Conservation (phyloP, 2,329 filamentous ascomycete genomes). For the Aspergillus brasiliensis region DNA sequence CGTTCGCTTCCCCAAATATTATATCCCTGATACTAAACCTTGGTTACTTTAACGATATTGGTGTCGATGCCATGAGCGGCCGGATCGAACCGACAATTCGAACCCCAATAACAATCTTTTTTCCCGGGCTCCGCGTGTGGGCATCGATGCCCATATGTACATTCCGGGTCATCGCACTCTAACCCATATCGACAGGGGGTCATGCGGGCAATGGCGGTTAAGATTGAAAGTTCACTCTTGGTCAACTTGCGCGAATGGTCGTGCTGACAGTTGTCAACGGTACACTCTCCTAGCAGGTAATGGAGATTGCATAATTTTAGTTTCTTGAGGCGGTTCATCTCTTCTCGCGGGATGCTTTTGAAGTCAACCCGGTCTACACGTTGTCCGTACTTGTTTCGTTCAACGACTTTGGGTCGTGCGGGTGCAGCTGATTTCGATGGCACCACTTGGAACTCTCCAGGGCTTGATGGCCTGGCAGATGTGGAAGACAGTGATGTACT, state of each 20-base stretch:
- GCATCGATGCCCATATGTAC: slow-evolving; percentile 67
- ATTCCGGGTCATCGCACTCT: slow-evolving; percentile 60
- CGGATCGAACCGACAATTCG: slow-evolving; percentile 59
- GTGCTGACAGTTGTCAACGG: slow-evolving; percentile 56
- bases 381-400: slow-evolving; percentile 61
- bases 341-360: slow-evolving; percentile 56
- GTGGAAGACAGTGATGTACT: slow-evolving; percentile 38
- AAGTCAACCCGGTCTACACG: slow-evolving; percentile 57
- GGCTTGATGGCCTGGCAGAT: slow-evolving; percentile 39
- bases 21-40: slow-evolving; percentile 33
- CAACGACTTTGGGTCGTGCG: slow-evolving; percentile 43
- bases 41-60: slow-evolving; percentile 56
- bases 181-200: slow-evolving; percentile 62
- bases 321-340: slow-evolving; percentile 62
- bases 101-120: slow-evolving; percentile 60
- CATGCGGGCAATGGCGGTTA: slow-evolving; percentile 63
- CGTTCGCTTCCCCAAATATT: no score
- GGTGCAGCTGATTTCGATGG: slow-evolving; percentile 37
- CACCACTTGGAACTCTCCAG: slow-evolving; percentile 42
- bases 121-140: slow-evolving; percentile 56
- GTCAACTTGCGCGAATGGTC: slow-evolving; percentile 59
- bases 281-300: slow-evolving; percentile 61
- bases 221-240: slow-evolving; percentile 55
- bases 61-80: slow-evolving; percentile 62
- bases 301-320: slow-evolving; percentile 65